Conservation (phyloP, 257 asterid genomes). For the Penstemon eatonii region DNA sequence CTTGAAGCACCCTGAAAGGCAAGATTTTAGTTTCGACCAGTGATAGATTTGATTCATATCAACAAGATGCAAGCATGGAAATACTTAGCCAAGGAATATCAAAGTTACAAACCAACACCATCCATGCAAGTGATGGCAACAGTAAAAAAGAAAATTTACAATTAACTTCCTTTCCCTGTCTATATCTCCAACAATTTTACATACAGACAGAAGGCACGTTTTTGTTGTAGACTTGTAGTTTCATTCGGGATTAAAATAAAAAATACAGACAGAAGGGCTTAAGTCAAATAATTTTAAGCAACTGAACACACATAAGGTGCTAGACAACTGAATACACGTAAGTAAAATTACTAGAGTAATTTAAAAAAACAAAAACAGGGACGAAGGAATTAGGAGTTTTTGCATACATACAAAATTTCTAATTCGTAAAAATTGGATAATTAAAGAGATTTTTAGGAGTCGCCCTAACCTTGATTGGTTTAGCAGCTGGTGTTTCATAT, state of each 20-base stretch:
- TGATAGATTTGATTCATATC: conserved; percentile 9
- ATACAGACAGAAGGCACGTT: background rate
- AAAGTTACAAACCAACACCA: too few relatives aligned
- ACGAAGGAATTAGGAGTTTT: background rate
- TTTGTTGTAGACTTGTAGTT: background rate
- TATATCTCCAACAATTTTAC: background rate
- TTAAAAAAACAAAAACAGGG: background rate
- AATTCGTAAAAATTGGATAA: background rate
- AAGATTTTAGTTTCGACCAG: conserved; percentile 23
- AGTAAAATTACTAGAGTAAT: background rate
- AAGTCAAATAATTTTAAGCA: background rate
- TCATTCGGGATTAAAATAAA: background rate
- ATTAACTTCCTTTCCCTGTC: background rate
- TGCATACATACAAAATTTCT: background rate
- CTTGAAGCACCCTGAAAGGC: conserved; percentile 65
- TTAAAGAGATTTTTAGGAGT: conserved; percentile 17
- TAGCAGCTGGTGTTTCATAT: conserved; percentile 57
- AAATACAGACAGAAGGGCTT: background rate
- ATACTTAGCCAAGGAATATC: too few relatives aligned
- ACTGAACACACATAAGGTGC: background rate
- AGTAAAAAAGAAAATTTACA: conserved; percentile 9
- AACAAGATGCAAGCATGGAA: too few relatives aligned
- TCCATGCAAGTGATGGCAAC: background rate
- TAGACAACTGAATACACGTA: background rate
- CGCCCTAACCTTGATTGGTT: conserved; percentile 61